These are phyloP conservation scores for Linnemannia hyalina DNA, from an alignment of 192 early-diverging fungal genomes.

Conservation along the genomic window DNA sequence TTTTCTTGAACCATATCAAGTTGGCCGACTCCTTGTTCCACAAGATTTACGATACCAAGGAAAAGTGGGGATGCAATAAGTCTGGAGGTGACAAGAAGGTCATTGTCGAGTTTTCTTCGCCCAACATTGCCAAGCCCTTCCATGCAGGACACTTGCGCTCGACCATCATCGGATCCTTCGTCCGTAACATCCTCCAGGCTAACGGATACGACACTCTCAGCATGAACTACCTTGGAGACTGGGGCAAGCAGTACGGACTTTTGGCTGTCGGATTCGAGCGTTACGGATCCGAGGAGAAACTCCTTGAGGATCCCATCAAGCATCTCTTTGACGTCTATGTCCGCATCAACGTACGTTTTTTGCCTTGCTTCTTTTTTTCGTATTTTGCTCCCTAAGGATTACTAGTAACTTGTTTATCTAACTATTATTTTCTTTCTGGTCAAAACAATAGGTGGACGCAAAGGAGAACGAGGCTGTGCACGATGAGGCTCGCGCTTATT, in stretches of 20 bases:
- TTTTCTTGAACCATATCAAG: slow-evolving; percentile 70
- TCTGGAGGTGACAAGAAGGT: slow-evolving; percentile 79
- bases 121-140: slow-evolving; percentile 99
- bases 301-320: slow-evolving; percentile 86
- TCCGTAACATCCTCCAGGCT: slow-evolving; percentile 84
- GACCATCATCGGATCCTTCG: slow-evolving; percentile 97
- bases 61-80: slow-evolving; percentile 75
- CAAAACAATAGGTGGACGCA: slow-evolving; percentile 66
- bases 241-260: slow-evolving; percentile 99
- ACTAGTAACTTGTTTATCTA: slow-evolving; percentile 17
- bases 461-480: slow-evolving; percentile 75
- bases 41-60: slow-evolving; percentile 64
- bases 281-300: slow-evolving; percentile 84
- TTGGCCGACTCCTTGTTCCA: slow-evolving; percentile 68
- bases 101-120: slow-evolving; percentile 94
- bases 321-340: slow-evolving; percentile 97
- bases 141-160: slow-evolving; percentile 98
- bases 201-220: slow-evolving; percentile 92
- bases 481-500: slow-evolving; percentile 91
- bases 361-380: slow-evolving; percentile 62
- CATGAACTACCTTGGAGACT: slow-evolving; percentile 99
- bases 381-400: not conserved
- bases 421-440: not conserved
- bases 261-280: slow-evolving; percentile 91
- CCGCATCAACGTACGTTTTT: slow-evolving; percentile 79